These are phyloP conservation scores for Aegilops bicornis DNA, from an alignment of 176 grass and related monocot species.

Conservation along the genomic window DNA sequence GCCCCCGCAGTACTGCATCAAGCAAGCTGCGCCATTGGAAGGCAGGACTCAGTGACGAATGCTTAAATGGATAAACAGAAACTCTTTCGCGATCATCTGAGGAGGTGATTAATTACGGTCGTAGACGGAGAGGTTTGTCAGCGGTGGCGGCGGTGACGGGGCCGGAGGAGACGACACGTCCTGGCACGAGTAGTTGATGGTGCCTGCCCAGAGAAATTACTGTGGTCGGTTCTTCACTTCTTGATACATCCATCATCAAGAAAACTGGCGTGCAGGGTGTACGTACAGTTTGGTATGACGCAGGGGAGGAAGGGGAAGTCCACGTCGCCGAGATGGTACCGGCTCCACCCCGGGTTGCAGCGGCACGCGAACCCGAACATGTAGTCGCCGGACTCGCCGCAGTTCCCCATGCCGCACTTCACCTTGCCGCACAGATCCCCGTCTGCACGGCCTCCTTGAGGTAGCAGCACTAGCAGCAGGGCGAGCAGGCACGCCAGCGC, in stretches of 20 bases:
- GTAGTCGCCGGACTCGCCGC: slow-evolving; percentile 37
- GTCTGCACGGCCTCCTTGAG: not conserved
- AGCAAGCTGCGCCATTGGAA: slow-evolving; percentile 41
- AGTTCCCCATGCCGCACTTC: slow-evolving; percentile 55
- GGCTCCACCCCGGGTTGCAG: slow-evolving; percentile 42
- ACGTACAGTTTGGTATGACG: slow-evolving; percentile 60
- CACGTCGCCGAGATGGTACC: slow-evolving; percentile 13
- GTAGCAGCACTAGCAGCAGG: not conserved
- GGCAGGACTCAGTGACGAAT: not conserved
- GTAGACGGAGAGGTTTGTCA: no score
- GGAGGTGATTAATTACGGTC: slow-evolving; percentile 21
- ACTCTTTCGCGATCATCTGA: not conserved
- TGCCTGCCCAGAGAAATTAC: no score
- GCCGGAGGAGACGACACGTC: no score
- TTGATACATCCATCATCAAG: no score
- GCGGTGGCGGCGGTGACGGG: no score
- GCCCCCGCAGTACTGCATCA: slow-evolving; percentile 50
- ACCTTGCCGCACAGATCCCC: slow-evolving; percentile 32
- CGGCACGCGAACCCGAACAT: slow-evolving; percentile 48
- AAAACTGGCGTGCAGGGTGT: no score
- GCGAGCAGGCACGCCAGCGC: slow-evolving; percentile 8
- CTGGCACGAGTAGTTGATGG: no score
- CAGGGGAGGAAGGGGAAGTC: slow-evolving; percentile 57
- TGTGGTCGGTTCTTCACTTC: no score
- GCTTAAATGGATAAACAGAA: not conserved